Base-by-base conservation (phyloP, 257 asterid species). In the Paulownia fortunei region DNA sequence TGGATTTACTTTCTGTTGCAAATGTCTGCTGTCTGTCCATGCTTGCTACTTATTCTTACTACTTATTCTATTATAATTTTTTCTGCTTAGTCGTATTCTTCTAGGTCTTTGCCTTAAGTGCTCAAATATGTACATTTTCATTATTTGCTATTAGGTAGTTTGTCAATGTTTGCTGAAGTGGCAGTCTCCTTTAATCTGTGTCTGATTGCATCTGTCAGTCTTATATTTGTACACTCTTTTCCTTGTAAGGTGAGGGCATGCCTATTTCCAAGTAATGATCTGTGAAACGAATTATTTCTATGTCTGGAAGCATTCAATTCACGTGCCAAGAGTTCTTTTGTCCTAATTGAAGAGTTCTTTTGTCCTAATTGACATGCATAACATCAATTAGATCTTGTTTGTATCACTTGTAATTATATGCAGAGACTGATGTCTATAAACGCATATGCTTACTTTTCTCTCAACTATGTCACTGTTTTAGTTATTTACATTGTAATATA, bases 1-100 rank as follows among this genome's bases (percentile, higher is more conserved):
- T 66, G 19, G 16, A 19, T 37, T 19, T 47, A 37, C 73, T 41
- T 73, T 39, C 46, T 73, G 72, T 67, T 73, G 51, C 46, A 3
- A 23, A 5, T 11, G 11, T 66, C 64, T 52, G 12, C 49, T 11
- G 11, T 66, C 64, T 52, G 12, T 46, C n/a, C 30, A 16, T 77
- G 72, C 55, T n/a, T 36, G 24, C 60, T 26, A 41, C 72, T 39
- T 42, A 32, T 34, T 51, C 18, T 58, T n/a, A 32, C 60, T 26
- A 41, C 72, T 39, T 42, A 32, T 34, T 51, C 18, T 58, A 3
- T 24, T 32, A 3, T 59, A 47, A 2, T 27, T 37, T 32, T 21
- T 46, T 19, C 37, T 44, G 56, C 18, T 15, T 61, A 52, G 21
- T 59, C 67, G 13, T 52, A 39, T 46, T 26, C 78, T 36, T 15